Conservation (phyloP, 2,329 filamentous ascomycete genomes). For the Oidium heveae region DNA sequence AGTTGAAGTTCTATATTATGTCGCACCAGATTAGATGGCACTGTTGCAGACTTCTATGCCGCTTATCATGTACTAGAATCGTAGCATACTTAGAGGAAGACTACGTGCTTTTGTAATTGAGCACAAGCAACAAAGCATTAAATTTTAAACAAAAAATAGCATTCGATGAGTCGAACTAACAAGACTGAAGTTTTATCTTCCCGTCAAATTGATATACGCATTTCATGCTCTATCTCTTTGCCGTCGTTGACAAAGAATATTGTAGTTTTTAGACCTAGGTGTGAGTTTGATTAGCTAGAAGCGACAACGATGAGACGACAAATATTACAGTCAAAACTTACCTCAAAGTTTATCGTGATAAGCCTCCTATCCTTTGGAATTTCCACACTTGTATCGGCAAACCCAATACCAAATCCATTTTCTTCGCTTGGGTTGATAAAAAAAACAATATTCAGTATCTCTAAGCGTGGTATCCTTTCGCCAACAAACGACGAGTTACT, state of each 20-base stretch:
- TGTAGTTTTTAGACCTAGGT: background rate
- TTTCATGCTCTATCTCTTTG: background rate
- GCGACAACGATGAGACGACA: background rate
- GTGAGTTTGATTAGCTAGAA: background rate
- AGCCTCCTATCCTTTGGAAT: background rate
- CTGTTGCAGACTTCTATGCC: background rate
- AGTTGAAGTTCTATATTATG: background rate
- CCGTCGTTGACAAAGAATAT: background rate
- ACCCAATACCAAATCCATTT: background rate
- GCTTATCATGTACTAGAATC: background rate
- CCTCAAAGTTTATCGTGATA: background rate
- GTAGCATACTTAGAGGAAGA: background rate
- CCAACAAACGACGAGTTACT: conserved; percentile 6
- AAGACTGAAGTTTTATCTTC: background rate
- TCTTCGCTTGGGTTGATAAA: background rate
- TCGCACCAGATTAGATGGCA: background rate
- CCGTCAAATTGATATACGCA: background rate
- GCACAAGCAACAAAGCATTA: background rate
- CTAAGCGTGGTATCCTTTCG: conserved; percentile 1
- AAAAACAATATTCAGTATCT: background rate
- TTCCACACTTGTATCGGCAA: background rate
- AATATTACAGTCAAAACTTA: background rate
- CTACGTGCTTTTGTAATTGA: background rate
- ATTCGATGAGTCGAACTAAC: background rate
- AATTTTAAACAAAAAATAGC: background rate